Evolutionary conservation across 1,139 yeast genomes (phyloP), one percentile per base, ranked within the genome.

Genomic region (Yueomyces sp.): DNA sequence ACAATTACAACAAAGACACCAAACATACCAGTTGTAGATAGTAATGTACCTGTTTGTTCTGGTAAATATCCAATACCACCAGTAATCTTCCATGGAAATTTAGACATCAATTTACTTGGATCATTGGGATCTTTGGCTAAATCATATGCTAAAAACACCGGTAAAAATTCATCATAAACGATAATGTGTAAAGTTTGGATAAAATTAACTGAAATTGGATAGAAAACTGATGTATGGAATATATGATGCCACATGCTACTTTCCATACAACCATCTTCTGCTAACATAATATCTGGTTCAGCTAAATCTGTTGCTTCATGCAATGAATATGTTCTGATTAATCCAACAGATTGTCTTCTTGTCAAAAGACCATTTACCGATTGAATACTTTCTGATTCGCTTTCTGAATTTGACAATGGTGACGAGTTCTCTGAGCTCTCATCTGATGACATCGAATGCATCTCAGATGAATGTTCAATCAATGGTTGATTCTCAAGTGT

Each of bases 111-210:
- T 4, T 45, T 29, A 4, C 42, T 42, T n/a, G 46, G 41, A n/a
- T 60, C 61, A 3, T 43, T 31, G 25, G 48, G 44, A 44, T 55
- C 54, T 34, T 48, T 46, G 1, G 49, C 61, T 40, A 72, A 61
- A 36, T 67, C 63, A n/a, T 76, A 66, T 0, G 82, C 79, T 27
- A 77, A 59, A 45, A 74, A 72, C 4, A 78, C 73, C 8, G 85
- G 83, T 39, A 76, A 59, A 48, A 78, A 75, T 56, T 78, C 83
- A 41, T 68, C 68, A 55, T 66, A 75, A 4, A 75, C 72, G n/a
- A 75, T 64, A n/a, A 67, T 58, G 51, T 75, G 81, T 46, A 75
- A 63, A 7, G 75, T 62, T 45, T 74, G 59, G 42, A 70, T 54
- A 45, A 72, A 66, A 51, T 68, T 69, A 36, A 68, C 65, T 12